phyloP scores from a whole-genome alignment of 2,329 filamentous ascomycete species.

The Microsporum audouinii region DNA sequence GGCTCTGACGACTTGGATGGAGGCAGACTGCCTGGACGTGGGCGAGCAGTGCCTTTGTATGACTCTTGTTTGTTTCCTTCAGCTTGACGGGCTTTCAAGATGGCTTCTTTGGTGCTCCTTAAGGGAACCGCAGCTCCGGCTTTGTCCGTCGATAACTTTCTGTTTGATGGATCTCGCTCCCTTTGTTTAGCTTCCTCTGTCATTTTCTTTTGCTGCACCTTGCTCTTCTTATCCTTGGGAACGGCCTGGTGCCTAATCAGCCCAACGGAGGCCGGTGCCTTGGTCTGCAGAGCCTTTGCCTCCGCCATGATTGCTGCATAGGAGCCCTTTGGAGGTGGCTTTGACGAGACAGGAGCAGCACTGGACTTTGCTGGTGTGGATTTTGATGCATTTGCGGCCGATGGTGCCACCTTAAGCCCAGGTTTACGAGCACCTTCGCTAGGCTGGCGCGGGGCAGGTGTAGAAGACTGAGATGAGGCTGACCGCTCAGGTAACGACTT shows the following conservation, averaged over 20 bases:
- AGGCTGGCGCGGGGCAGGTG: slow-evolving; percentile 16
- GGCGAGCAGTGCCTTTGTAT: slow-evolving; percentile 30
- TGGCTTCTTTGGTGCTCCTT: slow-evolving; percentile 15
- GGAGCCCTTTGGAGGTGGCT: slow-evolving; percentile 45
- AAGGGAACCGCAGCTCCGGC: slow-evolving; percentile 11
- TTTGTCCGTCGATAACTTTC: slow-evolving; percentile 17
- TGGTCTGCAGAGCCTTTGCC: slow-evolving; percentile 44
- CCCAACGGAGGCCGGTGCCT: slow-evolving; percentile 37
- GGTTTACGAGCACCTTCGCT: slow-evolving; percentile 6
- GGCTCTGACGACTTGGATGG: slow-evolving; percentile 18
- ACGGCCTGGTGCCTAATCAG: slow-evolving; percentile 46
- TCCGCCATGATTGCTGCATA: slow-evolving; percentile 49
- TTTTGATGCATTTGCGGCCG: slow-evolving; percentile 12
- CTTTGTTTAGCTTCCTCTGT: slow-evolving; percentile 32
- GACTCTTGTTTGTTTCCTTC: slow-evolving; percentile 19
- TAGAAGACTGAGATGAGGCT: slow-evolving; percentile 13
- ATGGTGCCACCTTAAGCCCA: slow-evolving; percentile 14
- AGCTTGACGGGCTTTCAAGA: slow-evolving; percentile 20
- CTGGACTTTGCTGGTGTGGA: slow-evolving; percentile 13
- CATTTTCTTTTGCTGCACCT: slow-evolving; percentile 42
- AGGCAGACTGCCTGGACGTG: background rate
- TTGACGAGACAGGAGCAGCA: slow-evolving; percentile 20
- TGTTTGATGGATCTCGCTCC: slow-evolving; percentile 21
- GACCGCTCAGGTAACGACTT: slow-evolving; percentile 11
- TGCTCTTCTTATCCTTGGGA: slow-evolving; percentile 45